Evolutionary conservation across 2,329 filamentous ascomycete genomes (phyloP).

Genomic region (Epichloe brachyelytri): DNA sequence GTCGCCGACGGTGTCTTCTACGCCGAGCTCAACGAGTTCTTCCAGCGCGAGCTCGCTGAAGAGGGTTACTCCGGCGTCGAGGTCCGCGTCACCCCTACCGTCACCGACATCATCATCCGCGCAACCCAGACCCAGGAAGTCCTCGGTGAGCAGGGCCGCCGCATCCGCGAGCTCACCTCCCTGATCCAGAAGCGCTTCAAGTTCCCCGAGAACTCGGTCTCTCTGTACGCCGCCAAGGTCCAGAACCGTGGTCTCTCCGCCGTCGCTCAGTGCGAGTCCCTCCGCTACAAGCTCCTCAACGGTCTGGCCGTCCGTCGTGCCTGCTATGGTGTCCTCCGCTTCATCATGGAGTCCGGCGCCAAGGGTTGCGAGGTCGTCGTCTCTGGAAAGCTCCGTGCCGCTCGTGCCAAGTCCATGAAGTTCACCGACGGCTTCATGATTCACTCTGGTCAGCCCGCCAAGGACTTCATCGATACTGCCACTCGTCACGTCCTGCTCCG

Average conservation of each 20-base stretch:
- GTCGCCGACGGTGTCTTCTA: slow-evolving; percentile 99
- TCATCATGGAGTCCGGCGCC: slow-evolving; percentile 99
- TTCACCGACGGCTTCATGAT: slow-evolving; percentile 99
- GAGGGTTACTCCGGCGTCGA: slow-evolving; percentile 99
- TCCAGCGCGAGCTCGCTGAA: slow-evolving; percentile 99
- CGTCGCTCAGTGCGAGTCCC: slow-evolving; percentile 99
- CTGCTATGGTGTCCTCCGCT: slow-evolving; percentile 99
- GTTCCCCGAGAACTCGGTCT: slow-evolving; percentile 99
- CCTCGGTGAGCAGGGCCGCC: slow-evolving; percentile 97
- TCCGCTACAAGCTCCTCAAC: slow-evolving; percentile 99
- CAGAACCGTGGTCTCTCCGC: slow-evolving; percentile 99
- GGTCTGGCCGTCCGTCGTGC: slow-evolving; percentile 96
- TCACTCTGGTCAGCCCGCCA: slow-evolving; percentile 98
- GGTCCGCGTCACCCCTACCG: slow-evolving; percentile 98
- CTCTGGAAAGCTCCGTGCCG: slow-evolving; percentile 96
- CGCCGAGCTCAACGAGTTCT: slow-evolving; percentile 99
- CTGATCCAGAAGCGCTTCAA: slow-evolving; percentile 99
- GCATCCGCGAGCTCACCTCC: slow-evolving; percentile 99
- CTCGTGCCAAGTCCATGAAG: slow-evolving; percentile 99
- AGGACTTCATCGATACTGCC: slow-evolving; percentile 98
- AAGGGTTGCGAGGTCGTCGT: slow-evolving; percentile 99
- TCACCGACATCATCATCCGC: slow-evolving; percentile 99
- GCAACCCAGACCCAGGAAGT: slow-evolving; percentile 99
- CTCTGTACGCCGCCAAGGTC: slow-evolving; percentile 99
- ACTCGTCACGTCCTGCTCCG: slow-evolving; percentile 99